These are phyloP conservation scores for Saccharum hybrid DNA, from an alignment of 202 grass and related monocot species.

Conservation along the genomic window DNA sequence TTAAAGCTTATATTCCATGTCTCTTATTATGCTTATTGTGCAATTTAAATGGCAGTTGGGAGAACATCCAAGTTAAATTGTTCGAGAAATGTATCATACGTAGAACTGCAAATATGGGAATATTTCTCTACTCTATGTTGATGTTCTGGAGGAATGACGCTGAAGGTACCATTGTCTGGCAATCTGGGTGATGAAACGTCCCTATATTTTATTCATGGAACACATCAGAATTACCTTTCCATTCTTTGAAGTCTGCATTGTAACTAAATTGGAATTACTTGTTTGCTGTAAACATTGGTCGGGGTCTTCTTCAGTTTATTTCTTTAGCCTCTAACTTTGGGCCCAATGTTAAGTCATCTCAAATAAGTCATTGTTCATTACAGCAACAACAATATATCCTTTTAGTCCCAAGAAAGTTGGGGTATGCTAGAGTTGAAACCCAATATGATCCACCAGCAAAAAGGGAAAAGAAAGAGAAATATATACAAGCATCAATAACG, in stretches of 20 bases:
- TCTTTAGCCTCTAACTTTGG: slow-evolving; percentile 12
- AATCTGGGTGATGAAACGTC: slow-evolving; percentile 33
- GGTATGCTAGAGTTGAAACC: not conserved
- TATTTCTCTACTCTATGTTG: slow-evolving; percentile 80
- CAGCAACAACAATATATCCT: not conserved
- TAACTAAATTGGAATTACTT: slow-evolving; percentile 2
- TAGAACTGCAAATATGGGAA: slow-evolving; percentile 61
- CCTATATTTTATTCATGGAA: slow-evolving; percentile 27
- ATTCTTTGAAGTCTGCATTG: slow-evolving; percentile 7
- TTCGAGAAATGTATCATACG: slow-evolving; percentile 79
- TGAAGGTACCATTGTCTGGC: slow-evolving; percentile 61
- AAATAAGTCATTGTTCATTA: not conserved
- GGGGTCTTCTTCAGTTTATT: not conserved
- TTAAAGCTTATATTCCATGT: slow-evolving; percentile 31
- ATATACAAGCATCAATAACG: not conserved
- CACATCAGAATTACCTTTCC: slow-evolving; percentile 10
- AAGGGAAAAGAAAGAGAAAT: not conserved
- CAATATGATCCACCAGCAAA: not conserved
- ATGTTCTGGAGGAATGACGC: slow-evolving; percentile 73
- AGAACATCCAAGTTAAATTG: slow-evolving; percentile 86
- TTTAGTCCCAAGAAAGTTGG: slow-evolving; percentile 1
- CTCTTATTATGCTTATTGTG: slow-evolving; percentile 46
- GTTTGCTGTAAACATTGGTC: not conserved
- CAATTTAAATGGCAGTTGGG: slow-evolving; percentile 96
- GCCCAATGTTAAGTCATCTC: not conserved